These are phyloP conservation scores for Bombardia bombarda DNA, from an alignment of 495 filamentous ascomycete genomes.

Conservation along the genomic window DNA sequence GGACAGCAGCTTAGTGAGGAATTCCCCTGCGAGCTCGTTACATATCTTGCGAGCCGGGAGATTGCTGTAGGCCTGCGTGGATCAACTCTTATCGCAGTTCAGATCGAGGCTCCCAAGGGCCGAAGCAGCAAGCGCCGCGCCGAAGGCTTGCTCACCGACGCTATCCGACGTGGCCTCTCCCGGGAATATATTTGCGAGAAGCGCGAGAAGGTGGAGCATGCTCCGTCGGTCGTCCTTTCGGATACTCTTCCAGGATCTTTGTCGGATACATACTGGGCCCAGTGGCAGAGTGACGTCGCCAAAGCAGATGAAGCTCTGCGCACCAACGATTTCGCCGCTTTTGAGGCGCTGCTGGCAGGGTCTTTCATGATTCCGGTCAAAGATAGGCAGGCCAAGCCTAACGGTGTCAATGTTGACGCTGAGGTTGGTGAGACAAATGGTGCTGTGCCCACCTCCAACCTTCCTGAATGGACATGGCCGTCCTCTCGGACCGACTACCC, in stretches of 20 bases:
- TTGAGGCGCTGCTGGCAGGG: slow-evolving; percentile 46
- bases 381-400: slow-evolving; percentile 8
- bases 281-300: slow-evolving; percentile 26
- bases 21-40: slow-evolving; percentile 38
- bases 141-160: slow-evolving; percentile 61
- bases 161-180: slow-evolving; percentile 52
- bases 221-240: slow-evolving; percentile 23
- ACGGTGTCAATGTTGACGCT: slow-evolving; percentile 13
- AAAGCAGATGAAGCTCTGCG: slow-evolving; percentile 39
- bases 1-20: slow-evolving; percentile 11
- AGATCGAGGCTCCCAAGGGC: slow-evolving; percentile 52
- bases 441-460: background rate
- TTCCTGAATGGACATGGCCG: slow-evolving; percentile 32
- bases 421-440: slow-evolving; percentile 6
- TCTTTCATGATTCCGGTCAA: slow-evolving; percentile 29
- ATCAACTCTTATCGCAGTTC: slow-evolving; percentile 50
- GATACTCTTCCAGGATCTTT: slow-evolving; percentile 31
- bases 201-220: slow-evolving; percentile 4
- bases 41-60: slow-evolving; percentile 56
- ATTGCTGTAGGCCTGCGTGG: slow-evolving; percentile 52
- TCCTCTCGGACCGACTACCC: slow-evolving; percentile 31
- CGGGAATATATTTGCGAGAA: slow-evolving; percentile 14
- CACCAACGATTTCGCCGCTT: slow-evolving; percentile 35
- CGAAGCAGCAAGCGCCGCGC: slow-evolving; percentile 53
- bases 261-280: slow-evolving; percentile 24